Conservation (phyloP, 805 yeast species). For the Candida koratica region DNA sequence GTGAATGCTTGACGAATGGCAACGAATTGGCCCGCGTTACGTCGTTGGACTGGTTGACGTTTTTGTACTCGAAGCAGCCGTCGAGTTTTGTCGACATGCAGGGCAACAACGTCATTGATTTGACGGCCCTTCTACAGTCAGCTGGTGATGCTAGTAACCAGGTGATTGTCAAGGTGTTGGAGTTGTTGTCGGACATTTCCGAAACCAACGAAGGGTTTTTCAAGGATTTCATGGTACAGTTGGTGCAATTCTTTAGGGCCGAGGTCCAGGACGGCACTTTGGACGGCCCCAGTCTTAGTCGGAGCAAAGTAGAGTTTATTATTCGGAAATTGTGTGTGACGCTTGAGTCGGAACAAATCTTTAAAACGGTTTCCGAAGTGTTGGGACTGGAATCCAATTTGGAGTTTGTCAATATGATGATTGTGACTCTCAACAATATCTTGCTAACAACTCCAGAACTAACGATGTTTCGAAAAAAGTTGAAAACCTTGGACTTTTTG, state of each 20-base stretch:
- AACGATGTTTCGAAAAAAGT: constrained; percentile 59
- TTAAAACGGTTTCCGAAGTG: constrained; percentile 73
- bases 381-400: constrained; percentile 50
- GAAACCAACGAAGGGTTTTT: constrained; percentile 75
- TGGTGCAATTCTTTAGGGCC: constrained; percentile 63
- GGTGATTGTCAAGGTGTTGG: constrained; percentile 70
- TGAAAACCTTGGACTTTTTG: constrained; percentile 50
- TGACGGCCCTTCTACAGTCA: constrained; percentile 74
- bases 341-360: constrained; percentile 77
- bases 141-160: constrained; percentile 65
- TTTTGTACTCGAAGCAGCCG: constrained; percentile 44
- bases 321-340: constrained; percentile 79
- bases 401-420: constrained; percentile 72
- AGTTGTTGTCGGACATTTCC: constrained; percentile 69
- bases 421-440: constrained; percentile 83
- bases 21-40: constrained; percentile 80
- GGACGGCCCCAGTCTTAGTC: constrained; percentile 14
- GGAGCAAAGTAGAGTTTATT: constrained; percentile 65
- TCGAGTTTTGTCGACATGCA: constrained; percentile 15
- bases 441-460: constrained; percentile 84
- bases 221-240: constrained; percentile 66
- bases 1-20: constrained; percentile 45
- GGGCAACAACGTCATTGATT: constrained; percentile 40
- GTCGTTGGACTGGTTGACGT: constrained; percentile 83
- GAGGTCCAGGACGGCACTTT: constrained; percentile 35